Evolutionary conservation across 169 alveolate species (phyloP).

Genomic region (Cryptosporidium sp.): DNA sequence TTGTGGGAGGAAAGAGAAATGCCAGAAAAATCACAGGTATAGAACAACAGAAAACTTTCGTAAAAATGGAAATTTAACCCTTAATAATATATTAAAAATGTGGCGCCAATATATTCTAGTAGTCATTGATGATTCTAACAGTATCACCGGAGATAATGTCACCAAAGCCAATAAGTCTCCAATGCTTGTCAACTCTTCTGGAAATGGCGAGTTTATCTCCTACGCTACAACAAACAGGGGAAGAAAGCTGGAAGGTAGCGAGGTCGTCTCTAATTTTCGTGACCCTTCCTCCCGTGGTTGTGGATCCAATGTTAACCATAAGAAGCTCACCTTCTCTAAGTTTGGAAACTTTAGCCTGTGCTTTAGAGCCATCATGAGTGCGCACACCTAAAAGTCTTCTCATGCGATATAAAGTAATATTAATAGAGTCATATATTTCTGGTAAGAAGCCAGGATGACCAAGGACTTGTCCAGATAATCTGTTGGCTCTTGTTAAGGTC

Average conservation of each 20-base stretch:
- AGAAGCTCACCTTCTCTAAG: conserved; percentile 96
- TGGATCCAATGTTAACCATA: conserved; percentile 97
- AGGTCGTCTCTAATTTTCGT: conserved; percentile 77
- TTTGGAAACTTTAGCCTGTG: conserved; percentile 92
- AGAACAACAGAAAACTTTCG: neutral
- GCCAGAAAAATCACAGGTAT: neutral
- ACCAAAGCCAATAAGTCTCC: conserved; percentile 99
- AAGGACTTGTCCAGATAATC: conserved; percentile 96
- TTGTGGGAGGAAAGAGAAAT: neutral
- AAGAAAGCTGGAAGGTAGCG: conserved; percentile 81
- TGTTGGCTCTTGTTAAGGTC: conserved; percentile 96
- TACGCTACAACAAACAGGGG: conserved; percentile 84
- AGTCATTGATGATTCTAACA: conserved; percentile 42
- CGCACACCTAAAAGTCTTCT: conserved; percentile 92
- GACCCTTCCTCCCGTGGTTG: conserved; percentile 96
- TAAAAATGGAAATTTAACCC: neutral
- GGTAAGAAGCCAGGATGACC: conserved; percentile 96
- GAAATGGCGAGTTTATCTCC: conserved; percentile 98
- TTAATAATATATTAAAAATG: neutral
- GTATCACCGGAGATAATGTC: conserved; percentile 83
- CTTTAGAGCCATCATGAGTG: conserved; percentile 88
- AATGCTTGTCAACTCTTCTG: conserved; percentile 96
- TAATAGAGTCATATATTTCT: conserved; percentile 94
- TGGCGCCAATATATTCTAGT: conserved; percentile 10
- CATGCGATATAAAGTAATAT: conserved; percentile 82